Evolutionary conservation across 345 rosid genomes (phyloP), one percentile per base, ranked within the genome.

Genomic region (Reutealis trisperma): DNA sequence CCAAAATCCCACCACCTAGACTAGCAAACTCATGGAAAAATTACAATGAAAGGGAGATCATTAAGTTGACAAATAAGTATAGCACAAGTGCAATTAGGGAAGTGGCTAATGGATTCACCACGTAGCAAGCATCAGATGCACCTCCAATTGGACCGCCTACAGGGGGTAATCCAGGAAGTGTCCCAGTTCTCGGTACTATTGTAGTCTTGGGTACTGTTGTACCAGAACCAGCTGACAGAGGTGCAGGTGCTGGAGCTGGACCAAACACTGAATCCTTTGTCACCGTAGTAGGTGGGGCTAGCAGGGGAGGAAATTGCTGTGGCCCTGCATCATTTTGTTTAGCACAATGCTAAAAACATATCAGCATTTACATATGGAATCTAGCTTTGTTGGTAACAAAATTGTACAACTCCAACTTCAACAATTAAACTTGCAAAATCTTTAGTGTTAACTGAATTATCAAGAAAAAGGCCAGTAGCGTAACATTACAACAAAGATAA

Each of bases 221-320:
- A 44, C 82, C 77, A 61, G 74, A 77, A 61, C 91, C 88, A 49
- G 44, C 83, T 32, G 83, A 69, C 30, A 72, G 77, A 15, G 93
- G 95, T 5, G 92, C 83, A 13, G 96, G 90, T 6, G 92, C 90
- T 13, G 99, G 94, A 71, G 97, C 78, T 67, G 77, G 77, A 15
- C 67, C 81, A 83, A 78, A 87, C 11, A 58, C 63, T 42, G 86
- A 66, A 65, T 88, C 93, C 81, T 67, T 82, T 54, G 66, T 81
- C 70, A 95, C 92, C 8, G 80, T 30, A 62, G 94, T 86, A 75
- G 99, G 99, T 10, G 99, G 99, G 32, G 89, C 92, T 78, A 91
- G 9, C 58, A 95, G 90, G 6, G 90, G 83, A 12, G 93, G 91
- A 70, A 93, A 84, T 78, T 85, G 93, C 85, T 80, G 94, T 1